Percentiles rank a stretch among this genome's conserved stretches.
Conservation (phyloP, 2,329 filamentous ascomycete species). For the Aspergillus ustus region DNA sequence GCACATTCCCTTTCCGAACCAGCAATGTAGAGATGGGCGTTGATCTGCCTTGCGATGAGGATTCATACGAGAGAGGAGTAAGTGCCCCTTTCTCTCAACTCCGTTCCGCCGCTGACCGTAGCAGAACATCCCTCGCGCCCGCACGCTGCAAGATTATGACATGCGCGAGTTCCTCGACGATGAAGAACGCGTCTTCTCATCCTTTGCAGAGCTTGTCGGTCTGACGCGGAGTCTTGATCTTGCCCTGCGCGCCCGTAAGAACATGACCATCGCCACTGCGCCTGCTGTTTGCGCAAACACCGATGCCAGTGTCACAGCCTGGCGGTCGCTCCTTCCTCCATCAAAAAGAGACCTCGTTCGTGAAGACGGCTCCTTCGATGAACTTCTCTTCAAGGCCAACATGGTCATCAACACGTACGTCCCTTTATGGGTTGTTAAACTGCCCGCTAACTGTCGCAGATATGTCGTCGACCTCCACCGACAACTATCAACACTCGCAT, state of each 20-base stretch:
- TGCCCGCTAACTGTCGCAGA: constrained; percentile 24
- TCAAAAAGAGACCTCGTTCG: constrained; percentile 45
- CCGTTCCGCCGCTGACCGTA: background rate
- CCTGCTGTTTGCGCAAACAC: constrained; percentile 29
- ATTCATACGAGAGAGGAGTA: constrained; percentile 30
- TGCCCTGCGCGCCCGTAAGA: constrained; percentile 28
- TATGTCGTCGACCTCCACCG: constrained; percentile 44
- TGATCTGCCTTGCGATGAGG: constrained; percentile 36
- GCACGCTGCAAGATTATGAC: constrained; percentile 36
- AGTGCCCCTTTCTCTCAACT: background rate
- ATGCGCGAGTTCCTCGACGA: constrained; percentile 34
- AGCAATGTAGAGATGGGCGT: constrained; percentile 26
- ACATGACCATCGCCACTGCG: constrained; percentile 13
- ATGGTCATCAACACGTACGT: constrained; percentile 63
- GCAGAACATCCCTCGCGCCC: constrained; percentile 30
- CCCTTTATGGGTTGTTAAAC: constrained; percentile 38
- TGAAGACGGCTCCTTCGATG: constrained; percentile 56
- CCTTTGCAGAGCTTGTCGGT: constrained; percentile 36
- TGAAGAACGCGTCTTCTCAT: constrained; percentile 31
- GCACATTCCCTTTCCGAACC: constrained; percentile 30
- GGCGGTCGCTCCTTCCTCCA: constrained; percentile 44
- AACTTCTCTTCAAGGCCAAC: constrained; percentile 80
- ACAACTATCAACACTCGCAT: constrained; percentile 44
- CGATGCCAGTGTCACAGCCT: constrained; percentile 44
- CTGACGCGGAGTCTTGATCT: constrained; percentile 27